Evolutionary conservation across 1,284 basidiomycete genomes (phyloP).

Genomic region (Leccinum pallidistipes): DNA sequence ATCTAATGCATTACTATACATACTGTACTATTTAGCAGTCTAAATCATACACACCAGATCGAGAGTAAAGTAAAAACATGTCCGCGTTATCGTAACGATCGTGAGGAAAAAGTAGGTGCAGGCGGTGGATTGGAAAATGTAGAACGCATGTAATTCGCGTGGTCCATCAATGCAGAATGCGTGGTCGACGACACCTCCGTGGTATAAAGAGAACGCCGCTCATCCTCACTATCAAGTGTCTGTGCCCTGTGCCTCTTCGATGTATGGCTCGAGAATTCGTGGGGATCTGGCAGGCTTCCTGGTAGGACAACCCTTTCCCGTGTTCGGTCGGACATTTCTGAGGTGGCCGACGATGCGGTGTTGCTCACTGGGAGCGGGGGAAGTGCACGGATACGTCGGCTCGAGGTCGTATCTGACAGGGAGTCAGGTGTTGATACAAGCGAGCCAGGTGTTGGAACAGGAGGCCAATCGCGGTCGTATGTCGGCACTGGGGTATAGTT

Average conservation of each 20-base stretch:
- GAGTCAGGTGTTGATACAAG: slow-evolving; percentile 9
- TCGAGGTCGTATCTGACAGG: slow-evolving; percentile 13
- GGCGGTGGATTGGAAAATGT: slow-evolving; percentile 15
- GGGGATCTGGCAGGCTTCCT: slow-evolving; percentile 7
- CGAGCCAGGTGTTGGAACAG: slow-evolving; percentile 1
- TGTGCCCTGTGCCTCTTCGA: neutral
- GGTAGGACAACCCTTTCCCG: neutral
- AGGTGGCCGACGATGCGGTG: neutral
- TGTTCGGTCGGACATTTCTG: neutral
- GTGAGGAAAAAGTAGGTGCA: slow-evolving; percentile 7
- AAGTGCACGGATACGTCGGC: slow-evolving; percentile 30
- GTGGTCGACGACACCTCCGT: slow-evolving; percentile 31
- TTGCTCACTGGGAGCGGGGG: slow-evolving; percentile 28
- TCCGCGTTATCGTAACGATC: slow-evolving; percentile 11
- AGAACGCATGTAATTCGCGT: slow-evolving; percentile 26
- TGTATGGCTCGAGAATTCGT: slow-evolving; percentile 4
- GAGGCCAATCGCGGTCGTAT: slow-evolving; percentile 21
- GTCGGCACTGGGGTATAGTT: slow-evolving; percentile 22
- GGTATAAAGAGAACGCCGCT: slow-evolving; percentile 17
- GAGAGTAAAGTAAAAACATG: slow-evolving; percentile 2
- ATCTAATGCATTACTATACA: neutral
- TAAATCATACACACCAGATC: neutral
- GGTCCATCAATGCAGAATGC: slow-evolving; percentile 32
- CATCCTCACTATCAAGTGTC: slow-evolving; percentile 18
- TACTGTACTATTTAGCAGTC: neutral